These are phyloP conservation scores for Emericellopsis terricola DNA, from an alignment of 495 filamentous ascomycete genomes.

Conservation along the genomic window DNA sequence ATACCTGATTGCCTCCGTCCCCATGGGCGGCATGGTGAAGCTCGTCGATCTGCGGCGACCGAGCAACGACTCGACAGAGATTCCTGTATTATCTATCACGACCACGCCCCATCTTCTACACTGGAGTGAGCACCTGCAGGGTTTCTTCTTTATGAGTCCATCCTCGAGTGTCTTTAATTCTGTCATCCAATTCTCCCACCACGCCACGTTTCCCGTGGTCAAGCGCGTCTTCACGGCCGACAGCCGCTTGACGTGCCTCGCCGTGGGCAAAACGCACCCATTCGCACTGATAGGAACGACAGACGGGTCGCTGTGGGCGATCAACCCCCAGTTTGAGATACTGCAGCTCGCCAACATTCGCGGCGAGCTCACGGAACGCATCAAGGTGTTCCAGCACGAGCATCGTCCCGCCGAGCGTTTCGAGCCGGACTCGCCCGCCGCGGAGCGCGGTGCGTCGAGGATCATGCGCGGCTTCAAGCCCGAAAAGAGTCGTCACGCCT, in stretches of 20 bases:
- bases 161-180: conserved; percentile 24
- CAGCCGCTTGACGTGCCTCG: conserved; percentile 22
- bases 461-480: conserved; percentile 24
- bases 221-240: conserved; percentile 26
- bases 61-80: conserved; percentile 25
- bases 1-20: conserved; percentile 23
- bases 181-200: conserved; percentile 25
- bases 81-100: conserved; percentile 21
- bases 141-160: conserved; percentile 26
- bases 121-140: conserved; percentile 27
- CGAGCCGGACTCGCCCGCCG: neutral
- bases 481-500: conserved; percentile 38
- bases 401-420: conserved; percentile 9
- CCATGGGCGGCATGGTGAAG: conserved; percentile 24
- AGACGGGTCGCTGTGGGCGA: conserved; percentile 24
- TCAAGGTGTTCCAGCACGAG: conserved; percentile 29
- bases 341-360: conserved; percentile 11
- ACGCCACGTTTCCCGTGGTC: conserved; percentile 24
- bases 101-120: conserved; percentile 27
- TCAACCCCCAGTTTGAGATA: conserved; percentile 19
- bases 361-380: conserved; percentile 7
- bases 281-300: conserved; percentile 23
- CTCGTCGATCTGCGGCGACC: conserved; percentile 26
- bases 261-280: conserved; percentile 23
- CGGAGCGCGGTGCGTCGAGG: conserved; percentile 14